Base-by-base conservation (phyloP, 2,329 filamentous ascomycete species). In the Scytalidium lignicola region DNA sequence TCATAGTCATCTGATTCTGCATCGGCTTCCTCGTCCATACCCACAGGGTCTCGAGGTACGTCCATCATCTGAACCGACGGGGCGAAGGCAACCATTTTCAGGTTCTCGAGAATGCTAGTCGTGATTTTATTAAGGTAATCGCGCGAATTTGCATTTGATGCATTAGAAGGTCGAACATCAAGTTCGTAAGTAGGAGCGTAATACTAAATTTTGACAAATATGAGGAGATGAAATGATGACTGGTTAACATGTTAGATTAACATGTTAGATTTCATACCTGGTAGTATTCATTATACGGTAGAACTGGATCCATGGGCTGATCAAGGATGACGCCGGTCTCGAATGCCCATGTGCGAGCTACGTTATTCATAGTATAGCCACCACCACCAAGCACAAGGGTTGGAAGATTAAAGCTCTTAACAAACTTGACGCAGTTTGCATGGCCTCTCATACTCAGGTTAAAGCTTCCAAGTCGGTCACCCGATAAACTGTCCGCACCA, bases 281-380 rank as follows among this genome's bases (percentile, higher is more conserved):
- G 66, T 96, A 96, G 68, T 96, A 96, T 73, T 96, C 90, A 55
- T 95, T 96, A 67, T 90, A 96, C 0, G 90, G 90, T 32, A 96
- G 74, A 19, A 88, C 83, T 5, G 86, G 78, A 12, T 82, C 79
- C 78, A 96, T 88, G 22, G 87, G 78, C 48, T 90, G 82, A 28
- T 86, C 87, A 9, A 95, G 86, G 4, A 96, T 76, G 48, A 89
- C 78, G 53, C 90, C 90, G 1, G 91, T 96, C 70, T 96, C 91
- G 65, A 91, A 93, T 13, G 90, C 90, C 91, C 91, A 96, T 3
- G 90, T 91, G 40, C 92, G 86, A 12, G 91, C 91, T 7, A 96
- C 91, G 57, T 96, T 96, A 55, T 91, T 85, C 66, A 95, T 92
- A 1, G 92, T 96, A 70, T 96, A 96, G 44, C 91, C 91, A 53